phyloP scores from a whole-genome alignment of 2,329 filamentous ascomycete genomes.

The Sporothrix brasiliensis region DNA sequence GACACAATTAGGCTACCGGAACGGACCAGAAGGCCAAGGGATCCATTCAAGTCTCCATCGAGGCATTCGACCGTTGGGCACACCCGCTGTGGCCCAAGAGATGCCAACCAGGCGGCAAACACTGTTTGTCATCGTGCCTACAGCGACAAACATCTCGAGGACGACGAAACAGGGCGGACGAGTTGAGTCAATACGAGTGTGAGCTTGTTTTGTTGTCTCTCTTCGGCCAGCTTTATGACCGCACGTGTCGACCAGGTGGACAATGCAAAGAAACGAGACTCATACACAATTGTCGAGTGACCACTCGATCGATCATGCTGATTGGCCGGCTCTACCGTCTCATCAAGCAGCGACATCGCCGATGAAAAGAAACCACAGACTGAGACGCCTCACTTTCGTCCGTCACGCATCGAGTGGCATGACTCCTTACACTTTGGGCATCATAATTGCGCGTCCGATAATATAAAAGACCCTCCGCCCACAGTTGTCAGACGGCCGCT shows the following conservation, averaged over 20 bases:
- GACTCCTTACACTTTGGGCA: constrained; percentile 9
- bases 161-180: constrained; percentile 3
- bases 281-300: not conserved
- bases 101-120: not conserved
- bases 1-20: not conserved
- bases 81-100: not conserved
- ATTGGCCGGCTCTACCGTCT: not conserved
- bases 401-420: not conserved
- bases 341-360: not conserved
- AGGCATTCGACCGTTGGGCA: not conserved
- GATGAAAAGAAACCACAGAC: not conserved
- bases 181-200: not conserved
- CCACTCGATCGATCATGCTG: not conserved
- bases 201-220: not conserved
- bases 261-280: not conserved
- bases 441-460: not conserved
- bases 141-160: not conserved
- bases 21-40: not conserved
- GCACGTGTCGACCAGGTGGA: not conserved
- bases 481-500: not conserved
- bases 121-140: not conserved
- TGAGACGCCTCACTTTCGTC: constrained; percentile 16
- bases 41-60: not conserved
- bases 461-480: not conserved
- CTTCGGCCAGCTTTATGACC: not conserved